phyloP scores from a whole-genome alignment of 1,284 basidiomycete species.

The Ganoderma sinense region DNA sequence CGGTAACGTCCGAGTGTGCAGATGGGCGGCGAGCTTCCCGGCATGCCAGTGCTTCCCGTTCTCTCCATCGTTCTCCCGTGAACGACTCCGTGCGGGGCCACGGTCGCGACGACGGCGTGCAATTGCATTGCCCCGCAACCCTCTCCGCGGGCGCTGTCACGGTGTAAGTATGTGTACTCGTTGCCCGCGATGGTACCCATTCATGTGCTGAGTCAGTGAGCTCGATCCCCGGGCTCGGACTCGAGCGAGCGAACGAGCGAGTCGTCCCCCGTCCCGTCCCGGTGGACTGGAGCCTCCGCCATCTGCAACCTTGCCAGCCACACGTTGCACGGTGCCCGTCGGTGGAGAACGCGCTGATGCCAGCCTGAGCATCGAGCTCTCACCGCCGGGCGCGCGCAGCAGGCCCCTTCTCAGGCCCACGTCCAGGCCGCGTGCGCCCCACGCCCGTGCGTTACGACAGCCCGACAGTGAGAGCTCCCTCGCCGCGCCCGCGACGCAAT shows the following conservation, averaged over 20 bases:
- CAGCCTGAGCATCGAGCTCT: background rate
- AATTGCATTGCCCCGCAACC: background rate
- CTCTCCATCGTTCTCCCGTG: background rate
- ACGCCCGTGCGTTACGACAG: background rate
- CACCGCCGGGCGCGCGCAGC: constrained; percentile 12
- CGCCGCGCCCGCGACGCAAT: background rate
- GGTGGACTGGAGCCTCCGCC: background rate
- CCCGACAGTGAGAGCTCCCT: background rate
- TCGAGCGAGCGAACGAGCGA: background rate
- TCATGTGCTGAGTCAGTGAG: background rate
- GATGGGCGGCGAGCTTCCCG: background rate
- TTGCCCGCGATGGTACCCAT: background rate
- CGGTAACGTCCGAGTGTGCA: background rate
- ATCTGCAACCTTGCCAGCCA: background rate
- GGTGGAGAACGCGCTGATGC: background rate
- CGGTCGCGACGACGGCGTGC: background rate
- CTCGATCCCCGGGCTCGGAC: background rate
- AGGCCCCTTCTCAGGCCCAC: constrained; percentile 6
- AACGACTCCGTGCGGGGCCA: background rate
- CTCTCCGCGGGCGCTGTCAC: background rate
- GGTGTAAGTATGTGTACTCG: background rate
- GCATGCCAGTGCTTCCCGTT: background rate
- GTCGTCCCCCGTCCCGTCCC: background rate
- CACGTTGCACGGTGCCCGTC: background rate
- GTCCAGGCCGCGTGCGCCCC: constrained; percentile 8